Evolutionary conservation across 768 basidiomycete genomes (phyloP).

Genomic region (Mycena kentingensis): DNA sequence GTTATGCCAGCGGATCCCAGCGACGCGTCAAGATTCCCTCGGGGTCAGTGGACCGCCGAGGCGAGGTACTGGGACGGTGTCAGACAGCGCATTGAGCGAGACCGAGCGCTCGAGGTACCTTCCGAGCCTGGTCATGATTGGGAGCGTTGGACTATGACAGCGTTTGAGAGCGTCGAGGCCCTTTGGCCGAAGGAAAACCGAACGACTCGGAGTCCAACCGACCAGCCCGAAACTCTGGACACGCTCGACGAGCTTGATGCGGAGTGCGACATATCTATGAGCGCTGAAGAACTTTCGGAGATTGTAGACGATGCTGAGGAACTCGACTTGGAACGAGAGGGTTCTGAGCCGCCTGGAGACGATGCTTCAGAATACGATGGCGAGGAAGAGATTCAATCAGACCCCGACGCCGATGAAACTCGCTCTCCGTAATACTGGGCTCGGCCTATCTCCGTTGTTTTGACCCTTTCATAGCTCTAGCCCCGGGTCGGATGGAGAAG

Average conservation of each 20-base stretch:
- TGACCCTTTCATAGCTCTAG: too few relatives aligned
- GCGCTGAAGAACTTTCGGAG: conserved; percentile 49
- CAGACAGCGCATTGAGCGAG: conserved; percentile 56
- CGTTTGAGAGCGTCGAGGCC: conserved; percentile 87
- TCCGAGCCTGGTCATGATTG: conserved; percentile 40
- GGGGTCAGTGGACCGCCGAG: conserved; percentile 72
- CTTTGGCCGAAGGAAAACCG: conserved; percentile 68
- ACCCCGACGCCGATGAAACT: too few relatives aligned
- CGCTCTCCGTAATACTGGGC: too few relatives aligned
- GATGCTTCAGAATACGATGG: conserved; percentile 36
- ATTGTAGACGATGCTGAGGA: conserved; percentile 29
- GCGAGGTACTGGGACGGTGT: conserved; percentile 78
- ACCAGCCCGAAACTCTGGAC: conserved; percentile 23
- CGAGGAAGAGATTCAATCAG: conserved; percentile 31
- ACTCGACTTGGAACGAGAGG: conserved; percentile 29
- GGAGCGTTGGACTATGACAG: conserved; percentile 80
- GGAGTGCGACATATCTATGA: conserved; percentile 47
- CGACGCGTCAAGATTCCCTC: conserved; percentile 57
- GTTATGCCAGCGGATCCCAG: conserved; percentile 71
- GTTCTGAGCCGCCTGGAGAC: conserved; percentile 35
- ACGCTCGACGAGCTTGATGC: conserved; percentile 18
- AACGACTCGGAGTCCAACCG: conserved; percentile 57
- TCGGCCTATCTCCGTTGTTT: too few relatives aligned
- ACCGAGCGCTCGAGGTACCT: conserved; percentile 27
- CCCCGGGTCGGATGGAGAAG: too few relatives aligned